Conservation (phyloP, 768 basidiomycete genomes). For the Multifurca ochricompacta region DNA sequence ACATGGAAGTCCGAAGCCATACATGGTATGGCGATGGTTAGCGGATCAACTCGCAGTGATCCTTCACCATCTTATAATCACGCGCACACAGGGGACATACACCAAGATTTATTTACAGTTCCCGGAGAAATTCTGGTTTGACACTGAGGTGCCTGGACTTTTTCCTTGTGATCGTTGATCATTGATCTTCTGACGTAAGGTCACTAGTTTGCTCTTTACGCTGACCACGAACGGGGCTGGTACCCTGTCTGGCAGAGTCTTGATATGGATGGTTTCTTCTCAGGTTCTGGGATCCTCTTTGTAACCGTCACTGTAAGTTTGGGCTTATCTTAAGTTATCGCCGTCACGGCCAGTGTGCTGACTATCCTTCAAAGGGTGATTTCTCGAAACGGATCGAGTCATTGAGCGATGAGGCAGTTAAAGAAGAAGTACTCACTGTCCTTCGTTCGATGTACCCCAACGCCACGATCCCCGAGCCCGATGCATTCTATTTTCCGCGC, state of each 20-base stretch:
- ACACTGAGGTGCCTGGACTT: conserved; percentile 31
- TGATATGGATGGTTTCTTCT: conserved; percentile 50
- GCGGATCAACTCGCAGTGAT: neutral
- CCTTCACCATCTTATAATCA: neutral
- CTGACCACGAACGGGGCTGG: conserved; percentile 47
- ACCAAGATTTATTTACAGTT: conserved; percentile 66
- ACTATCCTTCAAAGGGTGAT: conserved; percentile 38
- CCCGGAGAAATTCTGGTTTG: conserved; percentile 51
- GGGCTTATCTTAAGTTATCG: neutral
- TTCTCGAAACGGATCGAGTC: conserved; percentile 52
- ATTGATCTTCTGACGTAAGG: conserved; percentile 1
- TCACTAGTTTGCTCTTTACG: conserved; percentile 46
- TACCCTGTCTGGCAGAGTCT: conserved; percentile 65
- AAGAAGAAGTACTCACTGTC: conserved; percentile 47
- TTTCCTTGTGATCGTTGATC: neutral
- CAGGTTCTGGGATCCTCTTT: conserved; percentile 51
- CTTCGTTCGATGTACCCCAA: conserved; percentile 55
- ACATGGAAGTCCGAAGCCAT: conserved; percentile 59
- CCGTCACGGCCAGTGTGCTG: neutral
- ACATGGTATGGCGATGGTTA: conserved; percentile 52
- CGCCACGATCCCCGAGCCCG: conserved; percentile 44
- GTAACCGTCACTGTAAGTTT: conserved; percentile 39
- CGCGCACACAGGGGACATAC: conserved; percentile 41
- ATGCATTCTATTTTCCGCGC: conserved; percentile 45
- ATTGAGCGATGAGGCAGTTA: conserved; percentile 38